Conservation (phyloP, 306 rosid genomes). For the Malus sieversii region DNA sequence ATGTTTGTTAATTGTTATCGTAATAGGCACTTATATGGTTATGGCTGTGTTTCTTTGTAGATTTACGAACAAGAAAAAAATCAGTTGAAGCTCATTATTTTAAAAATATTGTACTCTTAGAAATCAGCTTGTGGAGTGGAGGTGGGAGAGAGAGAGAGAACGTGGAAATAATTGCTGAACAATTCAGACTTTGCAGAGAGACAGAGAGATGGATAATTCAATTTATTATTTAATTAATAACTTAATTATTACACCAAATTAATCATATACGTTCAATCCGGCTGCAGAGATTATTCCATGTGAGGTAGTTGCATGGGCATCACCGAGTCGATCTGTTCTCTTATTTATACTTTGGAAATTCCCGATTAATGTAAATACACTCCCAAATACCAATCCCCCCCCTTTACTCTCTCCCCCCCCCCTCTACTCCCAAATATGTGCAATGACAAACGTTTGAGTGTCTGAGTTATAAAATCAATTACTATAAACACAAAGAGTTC, state of each 20-base stretch:
- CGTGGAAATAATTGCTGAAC: slow-evolving; percentile 72
- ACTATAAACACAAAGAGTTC: too few relatives aligned
- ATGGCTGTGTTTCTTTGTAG: too few relatives aligned
- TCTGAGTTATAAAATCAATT: too few relatives aligned
- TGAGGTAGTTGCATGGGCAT: slow-evolving; percentile 24
- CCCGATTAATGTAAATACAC: slow-evolving; percentile 23
- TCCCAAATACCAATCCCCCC: not conserved
- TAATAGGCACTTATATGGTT: too few relatives aligned
- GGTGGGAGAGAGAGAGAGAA: too few relatives aligned
- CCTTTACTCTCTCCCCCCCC: not conserved
- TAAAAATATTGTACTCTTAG: too few relatives aligned
- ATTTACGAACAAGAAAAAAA: too few relatives aligned
- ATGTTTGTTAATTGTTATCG: too few relatives aligned
- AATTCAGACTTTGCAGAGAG: slow-evolving; percentile 5
- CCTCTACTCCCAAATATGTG: too few relatives aligned
- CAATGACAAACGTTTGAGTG: too few relatives aligned
- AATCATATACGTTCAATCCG: slow-evolving; percentile 16
- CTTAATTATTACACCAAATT: not conserved
- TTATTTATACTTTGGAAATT: slow-evolving; percentile 52
- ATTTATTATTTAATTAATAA: not conserved
- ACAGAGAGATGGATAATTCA: slow-evolving; percentile 10
- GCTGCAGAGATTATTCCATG: slow-evolving; percentile 55
- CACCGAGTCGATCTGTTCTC: not conserved
- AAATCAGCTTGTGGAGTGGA: too few relatives aligned
- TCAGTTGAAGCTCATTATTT: too few relatives aligned